Evolutionary conservation across 768 basidiomycete genomes (phyloP), one percentile per base, ranked within the genome.

Genomic region (Tylopilus vinaceipallidus): DNA sequence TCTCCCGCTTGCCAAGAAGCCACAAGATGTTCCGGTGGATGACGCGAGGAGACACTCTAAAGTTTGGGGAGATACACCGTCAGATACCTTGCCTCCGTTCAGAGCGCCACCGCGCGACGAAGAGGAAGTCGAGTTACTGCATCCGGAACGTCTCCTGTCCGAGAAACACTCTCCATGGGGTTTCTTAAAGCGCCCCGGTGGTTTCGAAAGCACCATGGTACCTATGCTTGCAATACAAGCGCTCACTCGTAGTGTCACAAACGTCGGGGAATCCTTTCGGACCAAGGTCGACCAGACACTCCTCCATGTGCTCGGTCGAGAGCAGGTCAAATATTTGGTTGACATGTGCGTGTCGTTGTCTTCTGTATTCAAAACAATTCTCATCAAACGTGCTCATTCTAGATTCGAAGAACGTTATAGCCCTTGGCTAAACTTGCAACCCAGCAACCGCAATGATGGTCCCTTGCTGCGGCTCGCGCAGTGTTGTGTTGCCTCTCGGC

Each of bases 221-320:
- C 76, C 76, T 13, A 73, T 79, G 61, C 61, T 75, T 19, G 75
- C 76, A 10, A 69, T 78, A 57, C 73, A 73, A 52, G 73, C 71
- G 27, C 60, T 77, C 29, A 69, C 69, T 8, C 66, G 66, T 35
- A 51, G 42, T 48, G 68, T 60, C 23, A 47, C 58, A n/a, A 59
- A 47, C 33, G 49, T 47, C 10, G 34, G 53, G 16, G 66, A 68
- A 6, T 50, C 66, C 12, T 53, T 54, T 19, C 55, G 55, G 26
- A 50, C 20, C 44, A 64, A 64, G 50, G 55, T 58, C 4, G 52
- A 63, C 40, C 59, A 68, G 45, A 45, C 65, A 20, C 57, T 73
- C 32, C 50, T 65, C 26, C 63, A 60, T 26, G 58, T 76, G 29
- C 53, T 76, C 22, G 64, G 65, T 30, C 54, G 59, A 13, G 64